These are phyloP conservation scores for Exophiala bonariae DNA, from an alignment of 2,329 filamentous ascomycete genomes.

Conservation along the genomic window DNA sequence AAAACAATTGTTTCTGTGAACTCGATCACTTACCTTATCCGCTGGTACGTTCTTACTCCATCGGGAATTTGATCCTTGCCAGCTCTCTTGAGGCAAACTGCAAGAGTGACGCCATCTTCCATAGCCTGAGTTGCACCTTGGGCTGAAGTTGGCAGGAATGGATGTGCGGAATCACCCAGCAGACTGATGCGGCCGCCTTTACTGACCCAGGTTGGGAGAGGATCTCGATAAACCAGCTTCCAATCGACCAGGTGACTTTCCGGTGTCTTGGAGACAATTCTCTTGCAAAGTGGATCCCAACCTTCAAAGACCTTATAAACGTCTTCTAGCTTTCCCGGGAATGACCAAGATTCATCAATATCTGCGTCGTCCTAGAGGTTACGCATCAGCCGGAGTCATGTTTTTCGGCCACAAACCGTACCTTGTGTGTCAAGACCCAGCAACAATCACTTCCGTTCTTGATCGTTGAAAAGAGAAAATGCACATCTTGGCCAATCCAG, in stretches of 20 bases:
- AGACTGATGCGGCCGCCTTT: constrained; percentile 43
- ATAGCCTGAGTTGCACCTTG: constrained; percentile 52
- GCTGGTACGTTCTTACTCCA: constrained; percentile 21
- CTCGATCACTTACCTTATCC: constrained; percentile 15
- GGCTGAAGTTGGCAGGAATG: constrained; percentile 50
- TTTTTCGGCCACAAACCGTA: not conserved
- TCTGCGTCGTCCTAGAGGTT: constrained; percentile 47
- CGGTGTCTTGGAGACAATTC: constrained; percentile 27
- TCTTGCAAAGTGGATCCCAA: constrained; percentile 49
- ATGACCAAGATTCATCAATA: constrained; percentile 54
- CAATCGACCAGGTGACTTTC: constrained; percentile 22
- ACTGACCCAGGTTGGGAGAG: constrained; percentile 36
- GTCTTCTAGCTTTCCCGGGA: constrained; percentile 47
- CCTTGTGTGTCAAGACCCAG: constrained; percentile 26
- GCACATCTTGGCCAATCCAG: constrained; percentile 43
- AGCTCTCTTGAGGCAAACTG: constrained; percentile 40
- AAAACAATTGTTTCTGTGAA: not conserved
- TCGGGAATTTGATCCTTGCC: constrained; percentile 28
- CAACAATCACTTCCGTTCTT: constrained; percentile 26
- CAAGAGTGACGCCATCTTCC: constrained; percentile 51
- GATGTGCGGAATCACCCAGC: constrained; percentile 53
- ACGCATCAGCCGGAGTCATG: not conserved
- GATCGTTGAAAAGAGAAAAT: constrained; percentile 26
- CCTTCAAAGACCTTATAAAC: constrained; percentile 52
- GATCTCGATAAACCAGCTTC: constrained; percentile 25